phyloP scores from a whole-genome alignment of 73 alveolate species.

The Uronychia setigera region DNA sequence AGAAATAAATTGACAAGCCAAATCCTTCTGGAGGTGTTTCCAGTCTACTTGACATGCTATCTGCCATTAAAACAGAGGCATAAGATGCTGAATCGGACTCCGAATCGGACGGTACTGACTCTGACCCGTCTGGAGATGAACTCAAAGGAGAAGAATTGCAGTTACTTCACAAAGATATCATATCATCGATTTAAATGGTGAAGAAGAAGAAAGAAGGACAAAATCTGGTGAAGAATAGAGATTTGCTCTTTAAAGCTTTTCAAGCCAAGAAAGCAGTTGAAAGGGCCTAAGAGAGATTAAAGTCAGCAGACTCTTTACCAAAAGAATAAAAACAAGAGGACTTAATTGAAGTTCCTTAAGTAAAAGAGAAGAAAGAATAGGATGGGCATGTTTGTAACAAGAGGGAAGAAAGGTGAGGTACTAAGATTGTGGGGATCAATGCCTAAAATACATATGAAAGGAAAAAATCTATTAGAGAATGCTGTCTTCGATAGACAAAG shows the following conservation, averaged over 20 bases:
- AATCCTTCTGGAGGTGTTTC: too few species aligned
- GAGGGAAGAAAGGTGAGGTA: background rate
- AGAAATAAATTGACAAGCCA: too few species aligned
- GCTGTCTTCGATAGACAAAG: background rate
- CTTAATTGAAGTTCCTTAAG: too few species aligned
- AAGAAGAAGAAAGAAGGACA: background rate
- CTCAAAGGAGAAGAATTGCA: slow-evolving; percentile 16
- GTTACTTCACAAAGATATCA: slow-evolving; percentile 20
- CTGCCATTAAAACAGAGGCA: too few species aligned
- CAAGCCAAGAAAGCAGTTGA: background rate
- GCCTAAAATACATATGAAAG: background rate
- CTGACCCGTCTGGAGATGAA: slow-evolving; percentile 56
- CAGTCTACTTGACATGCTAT: too few species aligned
- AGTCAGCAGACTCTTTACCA: too few species aligned
- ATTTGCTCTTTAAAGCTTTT: background rate
- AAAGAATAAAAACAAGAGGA: too few species aligned
- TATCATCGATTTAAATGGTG: background rate
- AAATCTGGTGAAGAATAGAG: background rate
- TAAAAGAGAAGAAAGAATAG: background rate
- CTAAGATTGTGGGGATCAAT: background rate
- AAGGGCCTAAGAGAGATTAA: background rate
- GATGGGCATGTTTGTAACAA: background rate
- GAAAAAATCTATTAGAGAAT: background rate
- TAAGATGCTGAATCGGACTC: too few species aligned
- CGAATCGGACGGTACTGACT: slow-evolving; percentile 21